Base-by-base conservation (phyloP, 2,329 filamentous ascomycete species). In the Penicillium sp. region DNA sequence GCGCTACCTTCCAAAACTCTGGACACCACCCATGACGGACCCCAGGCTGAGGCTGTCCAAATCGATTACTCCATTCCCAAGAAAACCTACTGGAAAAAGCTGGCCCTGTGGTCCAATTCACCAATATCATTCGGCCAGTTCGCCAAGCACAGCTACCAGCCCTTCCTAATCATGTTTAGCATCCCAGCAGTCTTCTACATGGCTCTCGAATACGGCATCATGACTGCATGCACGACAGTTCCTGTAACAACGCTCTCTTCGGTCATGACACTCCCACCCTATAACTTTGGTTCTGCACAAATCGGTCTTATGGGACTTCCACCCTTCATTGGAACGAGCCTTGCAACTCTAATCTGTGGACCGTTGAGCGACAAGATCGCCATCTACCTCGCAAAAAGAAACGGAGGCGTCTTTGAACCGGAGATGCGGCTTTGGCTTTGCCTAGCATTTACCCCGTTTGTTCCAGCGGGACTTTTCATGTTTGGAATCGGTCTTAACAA, bases 131-230 rank as follows among this genome's bases (percentile, higher is more conserved):
- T 57, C n/a, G 35, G 35, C 20, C 40, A 53, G 16, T 31, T 65
- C 8, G 43, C 53, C 41, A 62, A 55, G n/a, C 66, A 69, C 50
- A 55, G 59, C 49, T 64, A 59, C 18, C 61, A 66, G 13, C 68
- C 68, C 0, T 61, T 71, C 30, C 14, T 63, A 4, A 62, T 69
- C 18, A 54, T 75, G 6, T 57, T 62, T 25, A 52, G 55, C 0
- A 69, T 76, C 9, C 92, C 92, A 2, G 72, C 72, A 1, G 69
- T 76, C 16, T 48, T 70, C 28, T 76, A 72, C 46, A 72, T 70
- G 3, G 68, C 70, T 2, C 25, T 77, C 1, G 63, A 69, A 28
- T 76, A 74, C 24, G 74, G 71, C 1, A 63, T 69, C 7, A 55
- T 74, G 13, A 56, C 75, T 0, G 69, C 70, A 6, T 74, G 67